These are phyloP conservation scores for Trifolium pratense DNA, from an alignment of 306 rosid species.

Conservation along the genomic window DNA sequence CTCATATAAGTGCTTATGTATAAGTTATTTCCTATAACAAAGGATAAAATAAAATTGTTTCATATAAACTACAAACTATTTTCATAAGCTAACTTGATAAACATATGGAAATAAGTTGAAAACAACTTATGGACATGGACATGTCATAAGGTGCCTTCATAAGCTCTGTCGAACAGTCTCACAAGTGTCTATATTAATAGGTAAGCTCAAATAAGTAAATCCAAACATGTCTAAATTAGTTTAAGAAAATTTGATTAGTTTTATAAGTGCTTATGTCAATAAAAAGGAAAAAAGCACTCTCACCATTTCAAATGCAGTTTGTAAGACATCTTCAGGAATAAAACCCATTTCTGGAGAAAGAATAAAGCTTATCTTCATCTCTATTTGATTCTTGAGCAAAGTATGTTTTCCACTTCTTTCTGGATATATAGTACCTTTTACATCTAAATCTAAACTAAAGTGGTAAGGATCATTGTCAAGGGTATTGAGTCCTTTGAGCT, in stretches of 20 bases:
- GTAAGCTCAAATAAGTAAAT: too few species aligned
- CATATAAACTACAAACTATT: too few species aligned
- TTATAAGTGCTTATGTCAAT: background rate
- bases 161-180: too few species aligned
- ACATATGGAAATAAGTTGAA: background rate
- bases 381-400: constrained; percentile 43
- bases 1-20: too few species aligned
- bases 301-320: constrained; percentile 37
- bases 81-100: too few species aligned
- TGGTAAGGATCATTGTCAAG: constrained; percentile 21
- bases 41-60: too few species aligned
- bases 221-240: background rate
- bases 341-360: constrained; percentile 42
- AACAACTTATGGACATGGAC: too few species aligned
- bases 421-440: constrained; percentile 44
- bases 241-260: background rate
- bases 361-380: constrained; percentile 42
- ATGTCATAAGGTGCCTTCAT: too few species aligned
- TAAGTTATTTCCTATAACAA: too few species aligned
- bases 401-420: constrained; percentile 49
- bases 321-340: constrained; percentile 40
- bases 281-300: background rate
- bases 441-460: constrained; percentile 20
- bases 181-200: too few species aligned
- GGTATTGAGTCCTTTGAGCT: constrained; percentile 38